A percentile compares a stretch with the other conserved stretches of the same genome.
Evolutionary conservation across 352 stramenopile genomes (phyloP).

Genomic region (Pythium rishiriense): DNA sequence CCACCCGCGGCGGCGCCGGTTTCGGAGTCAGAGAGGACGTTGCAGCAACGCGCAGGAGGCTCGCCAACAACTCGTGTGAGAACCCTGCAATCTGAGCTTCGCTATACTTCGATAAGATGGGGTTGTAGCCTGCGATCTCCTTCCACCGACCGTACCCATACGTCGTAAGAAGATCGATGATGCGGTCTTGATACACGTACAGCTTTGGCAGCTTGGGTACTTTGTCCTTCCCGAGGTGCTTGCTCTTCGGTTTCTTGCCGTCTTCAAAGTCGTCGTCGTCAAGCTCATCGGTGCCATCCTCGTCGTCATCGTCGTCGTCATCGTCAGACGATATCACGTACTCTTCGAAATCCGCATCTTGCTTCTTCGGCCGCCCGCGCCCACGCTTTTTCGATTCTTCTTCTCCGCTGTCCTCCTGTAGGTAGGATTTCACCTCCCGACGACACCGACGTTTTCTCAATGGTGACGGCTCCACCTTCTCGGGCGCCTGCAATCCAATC

Average conservation of each 20-base stretch:
- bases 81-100: conserved; percentile 46
- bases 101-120: conserved; percentile 43
- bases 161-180: conserved; percentile 50
- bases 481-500: conserved; percentile 79
- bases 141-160: conserved; percentile 88
- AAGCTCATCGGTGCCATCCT: conserved; percentile 48
- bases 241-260: conserved; percentile 37
- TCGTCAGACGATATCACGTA: conserved; percentile 66
- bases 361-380: conserved; percentile 29
- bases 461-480: conserved; percentile 69
- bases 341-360: conserved; percentile 58
- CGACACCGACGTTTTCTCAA: conserved; percentile 74
- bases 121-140: conserved; percentile 46
- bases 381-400: conserved; percentile 32
- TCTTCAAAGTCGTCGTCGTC: conserved; percentile 52
- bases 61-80: conserved; percentile 47
- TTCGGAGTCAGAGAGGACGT: conserved; percentile 15
- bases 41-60: conserved; percentile 44
- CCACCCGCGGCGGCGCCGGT: not conserved
- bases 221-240: not conserved
- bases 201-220: conserved; percentile 31
- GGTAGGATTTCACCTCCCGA: conserved; percentile 73
- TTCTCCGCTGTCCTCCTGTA: conserved; percentile 62
- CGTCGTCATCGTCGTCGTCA: conserved; percentile 62
- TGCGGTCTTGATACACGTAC: conserved; percentile 38